Conservation (phyloP, 148 eudicot genomes). For the Heliosperma pusillum region DNA sequence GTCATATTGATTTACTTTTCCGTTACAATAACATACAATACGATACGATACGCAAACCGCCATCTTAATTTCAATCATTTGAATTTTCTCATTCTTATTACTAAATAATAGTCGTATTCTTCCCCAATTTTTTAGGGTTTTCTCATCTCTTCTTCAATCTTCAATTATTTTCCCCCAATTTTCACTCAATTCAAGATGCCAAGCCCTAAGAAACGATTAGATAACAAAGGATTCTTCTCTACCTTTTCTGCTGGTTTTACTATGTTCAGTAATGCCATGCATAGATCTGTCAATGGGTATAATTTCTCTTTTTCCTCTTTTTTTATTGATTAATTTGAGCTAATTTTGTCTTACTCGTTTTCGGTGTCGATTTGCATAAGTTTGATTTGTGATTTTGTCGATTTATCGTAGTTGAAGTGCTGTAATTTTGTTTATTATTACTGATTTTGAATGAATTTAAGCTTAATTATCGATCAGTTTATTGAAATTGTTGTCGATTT, state of each 20-base stretch:
- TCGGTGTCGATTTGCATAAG: conserved; percentile 2
- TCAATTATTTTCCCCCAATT: neutral
- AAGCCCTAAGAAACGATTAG: conserved; percentile 40
- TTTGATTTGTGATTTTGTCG: neutral
- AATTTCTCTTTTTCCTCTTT: neutral
- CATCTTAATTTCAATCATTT: neutral
- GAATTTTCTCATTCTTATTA: no score
- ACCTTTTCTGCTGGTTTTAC: conserved; percentile 63
- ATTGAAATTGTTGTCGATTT: neutral
- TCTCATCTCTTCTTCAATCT: neutral
- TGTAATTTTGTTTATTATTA: no score
- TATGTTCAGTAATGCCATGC: conserved; percentile 68
- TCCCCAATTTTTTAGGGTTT: conserved; percentile 43
- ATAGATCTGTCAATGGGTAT: conserved; percentile 81
- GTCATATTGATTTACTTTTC: neutral
- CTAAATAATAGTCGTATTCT: no score
- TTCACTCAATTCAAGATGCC: conserved; percentile 25
- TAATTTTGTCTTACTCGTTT: neutral
- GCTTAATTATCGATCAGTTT: no score
- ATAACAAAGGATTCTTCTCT: conserved; percentile 57
- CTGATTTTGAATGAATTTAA: neutral
- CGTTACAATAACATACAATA: neutral
- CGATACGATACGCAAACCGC: neutral
- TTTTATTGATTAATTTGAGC: neutral
- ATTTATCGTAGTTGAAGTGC: neutral